A percentile compares a stretch with the other conserved stretches of the same genome.
These are phyloP conservation scores for Candida gigantensis DNA, from an alignment of 1,139 yeast species.

Conservation along the genomic window DNA sequence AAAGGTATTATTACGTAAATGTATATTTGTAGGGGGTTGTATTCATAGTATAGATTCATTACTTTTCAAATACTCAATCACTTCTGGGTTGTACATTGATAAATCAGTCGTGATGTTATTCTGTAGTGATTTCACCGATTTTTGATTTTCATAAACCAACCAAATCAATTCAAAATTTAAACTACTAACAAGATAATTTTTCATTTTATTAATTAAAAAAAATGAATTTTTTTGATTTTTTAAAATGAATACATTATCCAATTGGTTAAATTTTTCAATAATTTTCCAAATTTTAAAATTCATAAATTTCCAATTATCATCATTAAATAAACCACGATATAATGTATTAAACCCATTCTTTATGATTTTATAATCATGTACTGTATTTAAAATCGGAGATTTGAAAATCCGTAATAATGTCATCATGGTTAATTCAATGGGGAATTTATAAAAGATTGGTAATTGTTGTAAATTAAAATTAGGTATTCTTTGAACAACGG, in stretches of 20 bases:
- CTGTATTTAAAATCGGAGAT: conserved; percentile 35
- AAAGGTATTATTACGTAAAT: conserved; percentile 6
- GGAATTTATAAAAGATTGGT: conserved; percentile 45
- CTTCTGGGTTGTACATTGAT: conserved; percentile 17
- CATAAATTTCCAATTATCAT: conserved; percentile 26
- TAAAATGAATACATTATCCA: conserved; percentile 15
- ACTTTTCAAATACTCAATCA: conserved; percentile 22
- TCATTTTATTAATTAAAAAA: conserved; percentile 37
- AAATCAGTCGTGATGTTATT: not conserved
- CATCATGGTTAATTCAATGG: conserved; percentile 37
- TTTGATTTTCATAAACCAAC: conserved; percentile 35
- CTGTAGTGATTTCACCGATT: conserved; percentile 1
- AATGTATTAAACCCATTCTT: conserved; percentile 31
- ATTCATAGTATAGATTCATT: conserved; percentile 18
- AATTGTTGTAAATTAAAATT: conserved; percentile 31
- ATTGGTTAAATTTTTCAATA: conserved; percentile 30
- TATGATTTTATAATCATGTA: conserved; percentile 32
- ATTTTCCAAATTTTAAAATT: conserved; percentile 32
- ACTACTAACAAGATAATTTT: conserved; percentile 40
- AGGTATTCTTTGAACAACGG: conserved; percentile 13
- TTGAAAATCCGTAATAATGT: conserved; percentile 37
- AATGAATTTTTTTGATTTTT: conserved; percentile 20
- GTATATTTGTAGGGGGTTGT: conserved; percentile 9
- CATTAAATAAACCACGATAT: conserved; percentile 23
- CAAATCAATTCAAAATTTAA: conserved; percentile 45